Percentiles rank a stretch among this genome's conserved stretches.
Conservation (phyloP, 306 rosid species). For the Rosa persica region DNA sequence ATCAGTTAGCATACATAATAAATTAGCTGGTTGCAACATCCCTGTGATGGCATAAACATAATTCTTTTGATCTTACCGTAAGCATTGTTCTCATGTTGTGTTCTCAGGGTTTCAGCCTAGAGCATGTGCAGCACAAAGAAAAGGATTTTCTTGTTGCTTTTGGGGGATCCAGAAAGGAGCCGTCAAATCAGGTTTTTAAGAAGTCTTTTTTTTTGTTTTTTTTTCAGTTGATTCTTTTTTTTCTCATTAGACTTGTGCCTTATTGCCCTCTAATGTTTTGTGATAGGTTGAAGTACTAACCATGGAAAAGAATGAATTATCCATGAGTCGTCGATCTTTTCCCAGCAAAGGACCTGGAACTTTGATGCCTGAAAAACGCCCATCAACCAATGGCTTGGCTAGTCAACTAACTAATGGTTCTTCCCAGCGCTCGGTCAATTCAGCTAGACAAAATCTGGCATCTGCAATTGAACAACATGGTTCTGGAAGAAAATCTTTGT, state of each 20-base stretch:
- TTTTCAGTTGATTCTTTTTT: conserved; percentile 11
- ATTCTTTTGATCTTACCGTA: conserved; percentile 20
- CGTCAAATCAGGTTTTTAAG: conserved; percentile 76
- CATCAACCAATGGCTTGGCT: conserved; percentile 52
- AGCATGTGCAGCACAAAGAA: conserved; percentile 75
- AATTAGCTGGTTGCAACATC: neutral
- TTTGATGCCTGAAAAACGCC: conserved; percentile 45
- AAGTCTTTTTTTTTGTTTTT: conserved; percentile 14
- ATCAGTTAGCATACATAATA: neutral
- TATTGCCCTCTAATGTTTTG: conserved; percentile 7
- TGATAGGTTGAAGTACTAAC: conserved; percentile 74
- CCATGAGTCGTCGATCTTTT: conserved; percentile 45
- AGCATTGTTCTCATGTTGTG: neutral
- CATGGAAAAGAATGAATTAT: conserved; percentile 64
- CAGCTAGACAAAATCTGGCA: conserved; percentile 72
- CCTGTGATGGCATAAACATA: conserved; percentile 1
- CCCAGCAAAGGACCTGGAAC: conserved; percentile 54
- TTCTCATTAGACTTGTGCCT: neutral
- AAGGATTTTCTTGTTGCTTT: conserved; percentile 92
- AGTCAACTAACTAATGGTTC: conserved; percentile 56
- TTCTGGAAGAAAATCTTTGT: conserved; percentile 87
- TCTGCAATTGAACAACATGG: conserved; percentile 76
- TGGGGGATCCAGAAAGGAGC: conserved; percentile 90
- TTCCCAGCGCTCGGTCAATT: conserved; percentile 60
- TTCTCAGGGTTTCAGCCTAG: conserved; percentile 87